Conservation (phyloP, 371 early-diverging fungal species). For the Circinella minor region DNA sequence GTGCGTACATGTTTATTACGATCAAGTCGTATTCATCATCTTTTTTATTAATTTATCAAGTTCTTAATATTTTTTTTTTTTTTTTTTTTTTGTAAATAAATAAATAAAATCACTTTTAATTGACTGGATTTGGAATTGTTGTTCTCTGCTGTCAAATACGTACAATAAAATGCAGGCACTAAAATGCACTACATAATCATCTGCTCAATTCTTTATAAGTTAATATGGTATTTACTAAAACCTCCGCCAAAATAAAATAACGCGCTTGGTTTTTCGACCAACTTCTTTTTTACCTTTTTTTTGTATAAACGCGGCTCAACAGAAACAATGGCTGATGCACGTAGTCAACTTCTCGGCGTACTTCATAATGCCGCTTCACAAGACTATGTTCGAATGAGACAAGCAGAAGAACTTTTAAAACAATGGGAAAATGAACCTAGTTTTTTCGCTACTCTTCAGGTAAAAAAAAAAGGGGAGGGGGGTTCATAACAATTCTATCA, state of each 20-base stretch:
- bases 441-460: constrained; percentile 79
- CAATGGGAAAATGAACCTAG: constrained; percentile 78
- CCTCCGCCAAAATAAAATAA: too few species aligned
- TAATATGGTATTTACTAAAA: too few species aligned
- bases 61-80: background rate
- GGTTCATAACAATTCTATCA: too few species aligned
- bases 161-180: too few species aligned
- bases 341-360: constrained; percentile 58
- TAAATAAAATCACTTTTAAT: too few species aligned
- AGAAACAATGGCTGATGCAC: constrained; percentile 56
- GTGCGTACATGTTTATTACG: constrained; percentile 2
- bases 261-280: background rate
- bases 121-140: too few species aligned
- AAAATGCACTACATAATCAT: too few species aligned
- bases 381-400: constrained; percentile 63
- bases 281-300: constrained; percentile 5
- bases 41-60: background rate
- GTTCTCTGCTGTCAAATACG: too few species aligned
- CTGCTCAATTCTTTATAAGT: too few species aligned
- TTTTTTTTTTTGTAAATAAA: too few species aligned
- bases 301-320: background rate
- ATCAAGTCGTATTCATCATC: constrained; percentile 1
- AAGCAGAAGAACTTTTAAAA: constrained; percentile 74
- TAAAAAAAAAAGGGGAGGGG: constrained; percentile 19
- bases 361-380: constrained; percentile 74